phyloP scores from a whole-genome alignment of 164 flowering plant species.

The Magnolia sinica region DNA sequence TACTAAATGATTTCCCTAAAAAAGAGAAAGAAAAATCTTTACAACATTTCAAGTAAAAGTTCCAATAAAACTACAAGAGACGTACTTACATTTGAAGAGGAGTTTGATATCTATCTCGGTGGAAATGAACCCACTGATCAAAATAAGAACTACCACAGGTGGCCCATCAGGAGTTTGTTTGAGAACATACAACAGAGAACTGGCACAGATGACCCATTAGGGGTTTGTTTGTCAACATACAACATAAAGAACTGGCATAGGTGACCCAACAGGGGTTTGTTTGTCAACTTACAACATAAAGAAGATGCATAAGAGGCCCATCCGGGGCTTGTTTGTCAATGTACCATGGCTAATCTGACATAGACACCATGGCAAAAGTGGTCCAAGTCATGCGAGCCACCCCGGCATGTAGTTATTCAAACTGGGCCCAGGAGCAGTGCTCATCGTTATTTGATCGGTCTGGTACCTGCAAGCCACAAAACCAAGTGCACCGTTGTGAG shows the following conservation, averaged over 20 bases:
- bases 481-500: not conserved
- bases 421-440: constrained; percentile 61
- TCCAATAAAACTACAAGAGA: too few species aligned
- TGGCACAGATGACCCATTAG: not conserved
- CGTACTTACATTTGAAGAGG: too few species aligned
- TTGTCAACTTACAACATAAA: not conserved
- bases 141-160: too few species aligned
- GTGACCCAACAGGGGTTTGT: not conserved
- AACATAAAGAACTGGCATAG: not conserved
- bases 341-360: not conserved
- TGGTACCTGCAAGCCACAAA: constrained; percentile 31
- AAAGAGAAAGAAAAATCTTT: too few species aligned
- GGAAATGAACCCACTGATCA: too few species aligned
- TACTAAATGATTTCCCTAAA: too few species aligned
- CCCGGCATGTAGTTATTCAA: constrained; percentile 66
- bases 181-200: too few species aligned
- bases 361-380: constrained; percentile 3
- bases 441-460: constrained; percentile 45
- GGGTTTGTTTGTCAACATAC: not conserved
- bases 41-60: too few species aligned
- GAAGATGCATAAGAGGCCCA: not conserved
- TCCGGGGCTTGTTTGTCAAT: not conserved
- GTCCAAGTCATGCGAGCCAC: constrained; percentile 56
- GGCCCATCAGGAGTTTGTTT: too few species aligned
- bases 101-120: too few species aligned